Conservation (phyloP, 805 yeast genomes). For the Teunomyces kruisii region DNA sequence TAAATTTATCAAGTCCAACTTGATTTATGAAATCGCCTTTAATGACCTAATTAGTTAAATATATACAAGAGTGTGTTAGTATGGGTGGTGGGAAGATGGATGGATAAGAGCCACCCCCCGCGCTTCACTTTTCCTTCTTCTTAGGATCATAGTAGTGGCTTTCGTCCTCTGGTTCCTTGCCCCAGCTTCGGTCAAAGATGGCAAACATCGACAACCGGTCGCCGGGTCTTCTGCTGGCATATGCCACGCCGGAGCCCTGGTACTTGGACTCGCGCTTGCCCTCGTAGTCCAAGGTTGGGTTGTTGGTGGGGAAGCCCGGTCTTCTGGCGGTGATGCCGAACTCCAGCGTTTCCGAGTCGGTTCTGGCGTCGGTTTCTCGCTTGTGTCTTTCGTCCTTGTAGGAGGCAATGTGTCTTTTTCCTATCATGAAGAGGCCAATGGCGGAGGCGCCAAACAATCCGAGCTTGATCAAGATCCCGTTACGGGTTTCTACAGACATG, state of each 20-base stretch:
- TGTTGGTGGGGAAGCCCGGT: slow-evolving; percentile 54
- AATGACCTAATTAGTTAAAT: slow-evolving; percentile 24
- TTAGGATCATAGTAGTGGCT: neutral
- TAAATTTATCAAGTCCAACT: slow-evolving; percentile 35
- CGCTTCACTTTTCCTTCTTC: neutral
- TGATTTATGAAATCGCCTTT: slow-evolving; percentile 41
- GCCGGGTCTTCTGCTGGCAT: slow-evolving; percentile 56
- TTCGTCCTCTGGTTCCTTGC: neutral
- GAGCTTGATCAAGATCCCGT: slow-evolving; percentile 34
- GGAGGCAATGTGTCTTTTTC: slow-evolving; percentile 35
- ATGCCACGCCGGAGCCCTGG: slow-evolving; percentile 67
- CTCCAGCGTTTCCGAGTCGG: slow-evolving; percentile 29
- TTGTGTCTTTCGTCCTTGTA: slow-evolving; percentile 36
- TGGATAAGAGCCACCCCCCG: too few relatives aligned
- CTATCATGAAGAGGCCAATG: slow-evolving; percentile 29
- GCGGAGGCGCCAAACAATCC: slow-evolving; percentile 33
- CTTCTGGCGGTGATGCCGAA: slow-evolving; percentile 34
- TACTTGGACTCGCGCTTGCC: slow-evolving; percentile 57
- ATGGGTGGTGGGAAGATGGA: neutral
- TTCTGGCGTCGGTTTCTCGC: slow-evolving; percentile 35
- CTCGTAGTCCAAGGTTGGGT: slow-evolving; percentile 31
- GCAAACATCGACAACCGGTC: slow-evolving; percentile 44
- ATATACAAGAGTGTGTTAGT: neutral
- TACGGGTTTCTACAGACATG: slow-evolving; percentile 35
- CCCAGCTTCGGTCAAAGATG: slow-evolving; percentile 20